phyloP scores from a whole-genome alignment of 2,329 filamentous ascomycete genomes.

The Fusarium tuaranense region DNA sequence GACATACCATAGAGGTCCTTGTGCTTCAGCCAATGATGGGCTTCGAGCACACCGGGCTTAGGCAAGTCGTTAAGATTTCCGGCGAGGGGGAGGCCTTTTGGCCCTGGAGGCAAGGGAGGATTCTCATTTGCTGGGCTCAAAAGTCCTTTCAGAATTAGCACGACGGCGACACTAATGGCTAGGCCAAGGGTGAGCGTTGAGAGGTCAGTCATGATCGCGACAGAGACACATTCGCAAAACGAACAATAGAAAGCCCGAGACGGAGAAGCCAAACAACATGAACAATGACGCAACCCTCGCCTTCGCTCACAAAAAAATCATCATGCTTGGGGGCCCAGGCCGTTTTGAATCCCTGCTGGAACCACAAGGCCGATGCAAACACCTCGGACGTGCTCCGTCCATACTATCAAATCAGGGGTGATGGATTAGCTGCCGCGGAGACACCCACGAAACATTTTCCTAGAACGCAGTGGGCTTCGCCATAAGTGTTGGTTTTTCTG shows the following conservation, averaged over 20 bases:
- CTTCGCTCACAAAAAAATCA: neutral
- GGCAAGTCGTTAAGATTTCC: conserved; percentile 33
- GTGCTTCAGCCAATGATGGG: conserved; percentile 35
- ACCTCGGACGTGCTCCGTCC: neutral
- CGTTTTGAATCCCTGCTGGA: neutral
- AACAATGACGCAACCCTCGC: neutral
- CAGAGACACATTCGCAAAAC: neutral
- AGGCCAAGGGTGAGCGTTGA: neutral
- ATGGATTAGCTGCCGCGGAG: neutral
- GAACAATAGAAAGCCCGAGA: neutral
- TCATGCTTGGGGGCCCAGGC: neutral
- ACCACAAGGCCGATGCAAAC: neutral
- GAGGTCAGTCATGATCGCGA: neutral
- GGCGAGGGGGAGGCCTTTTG: conserved; percentile 26
- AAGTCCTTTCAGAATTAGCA: neutral
- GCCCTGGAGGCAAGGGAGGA: conserved; percentile 26
- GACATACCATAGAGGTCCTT: conserved; percentile 27
- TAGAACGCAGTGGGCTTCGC: neutral
- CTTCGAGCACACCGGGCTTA: conserved; percentile 8
- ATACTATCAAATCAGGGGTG: neutral
- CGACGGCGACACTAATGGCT: neutral
- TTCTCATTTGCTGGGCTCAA: neutral
- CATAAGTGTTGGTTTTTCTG: neutral
- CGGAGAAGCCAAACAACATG: neutral
- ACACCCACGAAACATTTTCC: neutral